Base-by-base conservation (phyloP, 2,329 filamentous ascomycete species). In the Botrytis fragariae region DNA sequence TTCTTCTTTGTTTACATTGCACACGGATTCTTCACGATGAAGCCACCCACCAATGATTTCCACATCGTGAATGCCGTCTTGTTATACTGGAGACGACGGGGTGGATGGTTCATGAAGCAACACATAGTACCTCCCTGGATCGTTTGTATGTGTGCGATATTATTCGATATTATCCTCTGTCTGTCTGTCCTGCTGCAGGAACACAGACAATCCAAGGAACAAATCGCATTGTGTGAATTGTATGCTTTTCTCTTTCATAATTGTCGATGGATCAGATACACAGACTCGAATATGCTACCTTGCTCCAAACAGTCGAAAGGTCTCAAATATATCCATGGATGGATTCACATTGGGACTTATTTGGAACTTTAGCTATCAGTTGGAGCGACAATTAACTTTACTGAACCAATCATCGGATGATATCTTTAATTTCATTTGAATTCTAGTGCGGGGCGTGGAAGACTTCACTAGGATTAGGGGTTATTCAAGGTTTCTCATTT, bases 141-240 rank as follows among this genome's bases (percentile, higher is more conserved):
- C 1, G 3, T 18, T 4, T 14, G 32, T 25, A 8, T n/a, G 25
- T 39, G 8, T 37, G 7, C 35, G 32, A 37, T 37, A 14, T 25
- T 14, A 25, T 37, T 61, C 57, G 32, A 37, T 9, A 35, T 35
- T 3, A 4, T 18, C 12, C 35, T 35, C 22, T 37, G 37, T 62
- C 25, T 3, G 20, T 6, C 22, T 12, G 59, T 12, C 8, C 59
- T 42, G 2, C 60, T 39, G 20, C 35, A 42, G 22, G 12, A 2
- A 63, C 37, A 44, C 61, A 12, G 42, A 63, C 37, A 32, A 14
- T 32, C 18, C 29, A n/a, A 7, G 16, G n/a, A 44, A 63, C 22
- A 63, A 63, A 63, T 44, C n/a, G n/a, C 16, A 63, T 63, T 63
- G 61, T 63, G 10, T 32, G n/a, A 8, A 63, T 63, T 63, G 61